phyloP scores from a whole-genome alignment of 202 grass and related monocot genomes.

The Schoenoplectus triqueter region DNA sequence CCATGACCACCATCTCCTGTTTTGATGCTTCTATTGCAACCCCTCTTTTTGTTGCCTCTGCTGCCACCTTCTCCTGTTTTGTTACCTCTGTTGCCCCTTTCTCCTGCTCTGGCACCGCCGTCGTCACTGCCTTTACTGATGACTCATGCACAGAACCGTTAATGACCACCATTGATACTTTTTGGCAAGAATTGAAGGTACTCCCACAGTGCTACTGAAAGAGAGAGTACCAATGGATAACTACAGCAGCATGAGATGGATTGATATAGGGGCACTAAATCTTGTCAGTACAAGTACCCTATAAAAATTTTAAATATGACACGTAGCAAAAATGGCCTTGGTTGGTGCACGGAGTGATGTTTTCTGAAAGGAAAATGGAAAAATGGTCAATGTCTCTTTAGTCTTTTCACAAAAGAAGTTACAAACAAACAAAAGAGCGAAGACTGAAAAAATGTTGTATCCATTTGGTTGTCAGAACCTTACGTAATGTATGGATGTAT shows the following conservation, averaged over 20 bases:
- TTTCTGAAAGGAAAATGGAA: constrained; percentile 23
- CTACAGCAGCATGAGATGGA: neutral
- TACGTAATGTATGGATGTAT: neutral
- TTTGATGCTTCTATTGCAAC: constrained; percentile 11
- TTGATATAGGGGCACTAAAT: neutral
- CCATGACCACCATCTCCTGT: neutral
- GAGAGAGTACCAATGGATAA: neutral
- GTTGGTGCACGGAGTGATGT: constrained; percentile 3
- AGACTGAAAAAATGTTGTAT: constrained; percentile 24
- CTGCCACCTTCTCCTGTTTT: constrained; percentile 17
- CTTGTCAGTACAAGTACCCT: constrained; percentile 19
- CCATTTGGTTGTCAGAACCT: neutral
- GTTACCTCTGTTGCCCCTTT: neutral
- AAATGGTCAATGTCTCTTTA: constrained; percentile 15
- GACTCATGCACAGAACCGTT: neutral
- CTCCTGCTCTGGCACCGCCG: neutral
- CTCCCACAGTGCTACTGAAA: neutral
- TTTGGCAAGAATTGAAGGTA: neutral
- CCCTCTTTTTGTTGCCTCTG: neutral
- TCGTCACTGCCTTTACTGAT: neutral
- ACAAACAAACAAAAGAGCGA: constrained; percentile 15
- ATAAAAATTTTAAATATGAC: neutral
- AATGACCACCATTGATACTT: neutral
- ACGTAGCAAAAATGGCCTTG: constrained; percentile 18
- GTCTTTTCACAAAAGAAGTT: neutral